Conservation (phyloP, 2,329 filamentous ascomycete genomes). For the Penicillium frequentans region DNA sequence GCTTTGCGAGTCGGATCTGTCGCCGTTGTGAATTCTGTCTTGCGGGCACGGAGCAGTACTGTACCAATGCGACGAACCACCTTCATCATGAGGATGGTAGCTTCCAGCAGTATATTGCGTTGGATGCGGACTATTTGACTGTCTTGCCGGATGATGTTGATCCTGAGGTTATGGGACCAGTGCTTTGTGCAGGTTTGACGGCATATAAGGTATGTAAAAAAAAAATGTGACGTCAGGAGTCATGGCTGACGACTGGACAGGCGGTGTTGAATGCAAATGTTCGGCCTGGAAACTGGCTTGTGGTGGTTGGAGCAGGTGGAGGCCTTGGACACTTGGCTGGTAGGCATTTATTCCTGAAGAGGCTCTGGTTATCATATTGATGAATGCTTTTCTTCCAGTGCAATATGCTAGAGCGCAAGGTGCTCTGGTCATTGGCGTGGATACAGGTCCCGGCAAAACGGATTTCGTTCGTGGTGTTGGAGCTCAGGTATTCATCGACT, state of each 20-base stretch:
- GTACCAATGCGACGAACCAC: constrained; percentile 45
- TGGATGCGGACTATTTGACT: constrained; percentile 48
- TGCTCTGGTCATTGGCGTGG: constrained; percentile 45
- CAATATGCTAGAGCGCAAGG: constrained; percentile 47
- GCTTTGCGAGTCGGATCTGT: constrained; percentile 45
- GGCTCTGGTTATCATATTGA: background rate
- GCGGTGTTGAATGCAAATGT: constrained; percentile 45
- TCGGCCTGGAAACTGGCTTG: constrained; percentile 42
- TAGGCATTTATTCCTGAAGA: constrained; percentile 14
- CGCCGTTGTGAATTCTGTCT: constrained; percentile 46
- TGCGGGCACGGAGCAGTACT: constrained; percentile 44
- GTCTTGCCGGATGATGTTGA: constrained; percentile 46
- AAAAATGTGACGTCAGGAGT: background rate
- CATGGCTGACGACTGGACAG: constrained; percentile 19
- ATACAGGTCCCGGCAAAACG: constrained; percentile 40
- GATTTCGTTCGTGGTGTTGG: constrained; percentile 42
- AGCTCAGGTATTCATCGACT: constrained; percentile 44
- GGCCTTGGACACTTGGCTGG: constrained; percentile 49
- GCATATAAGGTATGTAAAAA: constrained; percentile 40
- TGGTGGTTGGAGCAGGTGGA: constrained; percentile 49
- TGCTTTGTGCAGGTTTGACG: constrained; percentile 47
- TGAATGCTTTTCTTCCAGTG: constrained; percentile 21
- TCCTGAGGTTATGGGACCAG: constrained; percentile 42
- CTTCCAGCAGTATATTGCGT: constrained; percentile 47
- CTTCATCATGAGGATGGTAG: constrained; percentile 49